These are phyloP conservation scores for Penicillium sp. DNA, from an alignment of 2,329 filamentous ascomycete species.

Conservation along the genomic window DNA sequence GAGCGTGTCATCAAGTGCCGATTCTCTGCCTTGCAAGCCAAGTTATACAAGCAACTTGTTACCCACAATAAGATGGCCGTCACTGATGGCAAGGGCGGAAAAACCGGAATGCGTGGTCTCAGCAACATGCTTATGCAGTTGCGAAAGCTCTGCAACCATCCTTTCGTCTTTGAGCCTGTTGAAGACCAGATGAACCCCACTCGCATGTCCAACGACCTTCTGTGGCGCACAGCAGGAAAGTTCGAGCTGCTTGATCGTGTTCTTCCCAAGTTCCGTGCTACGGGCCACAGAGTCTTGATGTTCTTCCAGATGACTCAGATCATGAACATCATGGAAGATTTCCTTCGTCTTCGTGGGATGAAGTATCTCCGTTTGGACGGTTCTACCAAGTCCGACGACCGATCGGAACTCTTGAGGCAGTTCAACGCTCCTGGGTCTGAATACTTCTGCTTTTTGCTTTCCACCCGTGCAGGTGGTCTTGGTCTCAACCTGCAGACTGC, in stretches of 20 bases:
- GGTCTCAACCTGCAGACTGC: slow-evolving; percentile 96
- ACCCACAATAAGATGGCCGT: slow-evolving; percentile 93
- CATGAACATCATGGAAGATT: slow-evolving; percentile 99
- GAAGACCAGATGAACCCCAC: slow-evolving; percentile 96
- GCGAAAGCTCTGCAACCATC: slow-evolving; percentile 97
- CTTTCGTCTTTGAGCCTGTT: slow-evolving; percentile 96
- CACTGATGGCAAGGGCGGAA: slow-evolving; percentile 91
- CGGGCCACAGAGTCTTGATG: slow-evolving; percentile 94
- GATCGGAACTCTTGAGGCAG: slow-evolving; percentile 79
- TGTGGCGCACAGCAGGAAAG: slow-evolving; percentile 96
- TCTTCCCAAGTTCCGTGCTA: slow-evolving; percentile 86
- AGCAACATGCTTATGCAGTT: slow-evolving; percentile 99
- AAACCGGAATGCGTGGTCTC: slow-evolving; percentile 86
- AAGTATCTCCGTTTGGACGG: slow-evolving; percentile 91
- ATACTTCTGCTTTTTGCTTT: slow-evolving; percentile 98
- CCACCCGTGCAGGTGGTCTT: slow-evolving; percentile 94
- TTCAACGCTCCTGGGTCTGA: slow-evolving; percentile 90
- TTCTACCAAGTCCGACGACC: slow-evolving; percentile 95
- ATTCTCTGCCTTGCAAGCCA: slow-evolving; percentile 89
- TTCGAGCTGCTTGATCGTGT: slow-evolving; percentile 93
- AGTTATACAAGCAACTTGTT: slow-evolving; percentile 95
- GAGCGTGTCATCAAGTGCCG: slow-evolving; percentile 99
- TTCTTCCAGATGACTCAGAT: slow-evolving; percentile 99
- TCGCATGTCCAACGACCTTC: slow-evolving; percentile 81
- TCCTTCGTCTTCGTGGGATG: slow-evolving; percentile 77